Conservation (phyloP, 2,329 filamentous ascomycete genomes). For the Coniella lustricola region DNA sequence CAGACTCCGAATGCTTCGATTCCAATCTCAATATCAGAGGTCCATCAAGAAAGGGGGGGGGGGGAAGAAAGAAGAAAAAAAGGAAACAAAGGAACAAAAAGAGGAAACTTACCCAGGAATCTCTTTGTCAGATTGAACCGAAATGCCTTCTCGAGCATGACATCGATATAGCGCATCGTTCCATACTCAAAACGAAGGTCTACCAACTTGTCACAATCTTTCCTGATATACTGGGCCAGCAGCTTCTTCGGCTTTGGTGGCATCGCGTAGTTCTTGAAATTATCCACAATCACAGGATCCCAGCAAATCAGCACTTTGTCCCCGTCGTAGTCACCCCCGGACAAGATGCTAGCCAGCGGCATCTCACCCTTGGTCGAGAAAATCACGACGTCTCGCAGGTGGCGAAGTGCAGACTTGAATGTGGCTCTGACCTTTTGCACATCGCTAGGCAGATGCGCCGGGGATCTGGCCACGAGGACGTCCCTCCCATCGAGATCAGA, state of each 20-base stretch:
- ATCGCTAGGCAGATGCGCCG: slow-evolving; percentile 63
- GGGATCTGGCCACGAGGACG: slow-evolving; percentile 62
- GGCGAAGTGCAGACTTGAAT: slow-evolving; percentile 52
- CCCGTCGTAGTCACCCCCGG: slow-evolving; percentile 77
- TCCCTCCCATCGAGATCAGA: slow-evolving; percentile 50
- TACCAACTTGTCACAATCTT: slow-evolving; percentile 39
- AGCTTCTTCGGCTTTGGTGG: slow-evolving; percentile 28
- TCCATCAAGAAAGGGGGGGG: too few relatives aligned
- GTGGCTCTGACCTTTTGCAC: slow-evolving; percentile 61
- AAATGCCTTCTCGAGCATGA: slow-evolving; percentile 48
- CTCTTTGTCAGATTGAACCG: slow-evolving; percentile 49
- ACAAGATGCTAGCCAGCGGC: slow-evolving; percentile 62
- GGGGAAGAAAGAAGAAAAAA: too few relatives aligned
- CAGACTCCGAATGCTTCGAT: too few relatives aligned
- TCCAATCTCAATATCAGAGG: too few relatives aligned
- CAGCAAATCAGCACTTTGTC: slow-evolving; percentile 72
- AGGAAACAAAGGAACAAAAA: background rate
- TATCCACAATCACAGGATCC: slow-evolving; percentile 57
- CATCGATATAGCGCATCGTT: slow-evolving; percentile 25
- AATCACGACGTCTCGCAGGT: slow-evolving; percentile 71
- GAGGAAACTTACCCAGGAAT: slow-evolving; percentile 43
- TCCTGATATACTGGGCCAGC: slow-evolving; percentile 37
- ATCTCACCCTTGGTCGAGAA: slow-evolving; percentile 59
- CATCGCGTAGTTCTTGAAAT: slow-evolving; percentile 55
- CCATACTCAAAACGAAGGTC: slow-evolving; percentile 30